Evolutionary conservation across 106 monocot genomes (phyloP).

Genomic region (Dactylorhiza incarnata): DNA sequence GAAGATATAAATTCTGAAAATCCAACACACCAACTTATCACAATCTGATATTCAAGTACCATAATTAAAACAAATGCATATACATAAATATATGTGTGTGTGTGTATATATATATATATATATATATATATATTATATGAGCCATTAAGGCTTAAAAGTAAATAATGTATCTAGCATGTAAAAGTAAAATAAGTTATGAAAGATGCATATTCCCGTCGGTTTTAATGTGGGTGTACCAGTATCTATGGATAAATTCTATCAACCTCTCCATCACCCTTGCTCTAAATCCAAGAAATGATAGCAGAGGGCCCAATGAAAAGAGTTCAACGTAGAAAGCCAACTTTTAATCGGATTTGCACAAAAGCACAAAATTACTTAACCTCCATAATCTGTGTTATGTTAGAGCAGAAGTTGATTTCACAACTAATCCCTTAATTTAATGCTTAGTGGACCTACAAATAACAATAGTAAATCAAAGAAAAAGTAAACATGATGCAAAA

Average conservation of each 20-base stretch:
- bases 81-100: not conserved
- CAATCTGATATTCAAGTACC: not conserved
- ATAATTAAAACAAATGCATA: not conserved
- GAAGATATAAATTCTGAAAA: constrained; percentile 44
- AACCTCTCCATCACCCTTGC: not conserved
- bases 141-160: not conserved
- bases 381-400: too few relatives aligned
- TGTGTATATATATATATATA: too few relatives aligned
- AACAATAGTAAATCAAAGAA: too few relatives aligned
- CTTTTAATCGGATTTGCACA: not conserved
- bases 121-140: too few relatives aligned
- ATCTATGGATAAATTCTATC: not conserved
- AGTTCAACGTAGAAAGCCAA: not conserved
- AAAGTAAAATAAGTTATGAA: not conserved
- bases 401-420: too few relatives aligned
- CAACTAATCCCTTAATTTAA: too few relatives aligned
- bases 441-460: too few relatives aligned
- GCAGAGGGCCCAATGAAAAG: not conserved
- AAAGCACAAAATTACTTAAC: too few relatives aligned
- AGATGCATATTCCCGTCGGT: not conserved
- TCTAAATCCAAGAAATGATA: not conserved
- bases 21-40: constrained; percentile 1
- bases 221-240: not conserved
- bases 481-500: too few relatives aligned
- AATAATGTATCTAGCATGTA: not conserved